These are phyloP conservation scores for Nemania sp. DNA, from an alignment of 2,329 filamentous ascomycete genomes.

Conservation along the genomic window DNA sequence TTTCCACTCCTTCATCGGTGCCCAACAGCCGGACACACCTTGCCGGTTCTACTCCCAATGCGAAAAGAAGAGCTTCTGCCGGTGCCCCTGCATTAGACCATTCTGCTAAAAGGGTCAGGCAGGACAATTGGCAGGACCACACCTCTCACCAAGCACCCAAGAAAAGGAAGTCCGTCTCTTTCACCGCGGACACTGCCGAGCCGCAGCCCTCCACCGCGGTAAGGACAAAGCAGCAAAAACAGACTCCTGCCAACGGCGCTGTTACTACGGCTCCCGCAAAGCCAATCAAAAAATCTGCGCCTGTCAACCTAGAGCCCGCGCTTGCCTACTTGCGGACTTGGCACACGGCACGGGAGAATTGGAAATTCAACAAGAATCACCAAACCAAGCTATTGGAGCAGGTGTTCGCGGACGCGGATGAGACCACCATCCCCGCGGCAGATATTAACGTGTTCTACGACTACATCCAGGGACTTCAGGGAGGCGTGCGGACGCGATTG, in stretches of 20 bases:
- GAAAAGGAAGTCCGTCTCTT: constrained; percentile 63
- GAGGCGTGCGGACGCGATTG: constrained; percentile 77
- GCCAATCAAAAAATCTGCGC: constrained; percentile 46
- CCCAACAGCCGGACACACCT: constrained; percentile 40
- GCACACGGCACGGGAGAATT: constrained; percentile 74
- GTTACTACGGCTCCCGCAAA: constrained; percentile 43
- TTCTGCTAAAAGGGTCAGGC: constrained; percentile 49
- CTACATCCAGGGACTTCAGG: constrained; percentile 85
- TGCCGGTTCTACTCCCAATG: constrained; percentile 39
- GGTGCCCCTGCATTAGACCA: constrained; percentile 49
- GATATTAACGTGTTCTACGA: constrained; percentile 77
- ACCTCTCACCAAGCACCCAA: constrained; percentile 55
- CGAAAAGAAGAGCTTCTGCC: constrained; percentile 51
- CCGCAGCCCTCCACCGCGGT: constrained; percentile 39
- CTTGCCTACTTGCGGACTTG: constrained; percentile 83
- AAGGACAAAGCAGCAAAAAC: constrained; percentile 52
- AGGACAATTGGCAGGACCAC: constrained; percentile 47
- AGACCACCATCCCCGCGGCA: constrained; percentile 74
- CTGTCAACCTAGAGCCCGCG: constrained; percentile 70
- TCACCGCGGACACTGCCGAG: constrained; percentile 48
- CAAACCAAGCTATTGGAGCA: constrained; percentile 89
- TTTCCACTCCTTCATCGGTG: constrained; percentile 38
- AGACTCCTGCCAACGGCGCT: constrained; percentile 54
- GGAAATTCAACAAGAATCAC: constrained; percentile 98
- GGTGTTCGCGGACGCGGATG: constrained; percentile 71